Conservation (phyloP, 78 protist species). For the Dictyostelium purpureum region DNA sequence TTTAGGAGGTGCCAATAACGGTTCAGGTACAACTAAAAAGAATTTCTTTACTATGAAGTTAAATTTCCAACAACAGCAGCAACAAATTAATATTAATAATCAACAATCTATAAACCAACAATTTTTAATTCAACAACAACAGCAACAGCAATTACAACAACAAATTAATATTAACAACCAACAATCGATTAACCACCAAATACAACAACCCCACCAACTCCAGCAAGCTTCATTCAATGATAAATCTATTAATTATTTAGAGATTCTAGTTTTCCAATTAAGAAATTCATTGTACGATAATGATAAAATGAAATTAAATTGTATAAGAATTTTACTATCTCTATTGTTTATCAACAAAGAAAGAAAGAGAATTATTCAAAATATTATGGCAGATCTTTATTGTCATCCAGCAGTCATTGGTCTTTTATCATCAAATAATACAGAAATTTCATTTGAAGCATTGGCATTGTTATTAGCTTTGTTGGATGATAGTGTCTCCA, state of each 20-base stretch:
- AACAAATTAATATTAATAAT: neutral
- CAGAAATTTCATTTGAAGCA: conserved; percentile 30
- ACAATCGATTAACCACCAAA: neutral
- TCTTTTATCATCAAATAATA: conserved; percentile 12
- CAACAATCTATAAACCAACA: neutral
- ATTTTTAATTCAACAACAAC: neutral
- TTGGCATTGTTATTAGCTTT: conserved; percentile 10
- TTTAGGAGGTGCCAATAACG: too few relatives aligned
- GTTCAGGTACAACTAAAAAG: too few relatives aligned
- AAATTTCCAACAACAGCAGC: neutral
- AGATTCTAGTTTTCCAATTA: conserved; percentile 66
- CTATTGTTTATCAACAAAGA: neutral
- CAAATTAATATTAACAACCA: neutral
- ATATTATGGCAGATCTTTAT: conserved; percentile 45
- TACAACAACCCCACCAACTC: neutral
- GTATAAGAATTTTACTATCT: conserved; percentile 37
- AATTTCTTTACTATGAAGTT: too few relatives aligned
- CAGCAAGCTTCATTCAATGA: neutral
- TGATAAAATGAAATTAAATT: conserved; percentile 44
- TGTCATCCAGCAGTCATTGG: conserved; percentile 68
- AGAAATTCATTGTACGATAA: conserved; percentile 51
- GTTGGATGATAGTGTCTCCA: neutral
- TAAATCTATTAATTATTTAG: conserved; percentile 4
- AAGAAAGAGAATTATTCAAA: conserved; percentile 26
- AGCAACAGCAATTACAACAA: neutral